phyloP scores from a whole-genome alignment of 371 early-diverging fungal genomes.

The Rhizomucor miehei region DNA sequence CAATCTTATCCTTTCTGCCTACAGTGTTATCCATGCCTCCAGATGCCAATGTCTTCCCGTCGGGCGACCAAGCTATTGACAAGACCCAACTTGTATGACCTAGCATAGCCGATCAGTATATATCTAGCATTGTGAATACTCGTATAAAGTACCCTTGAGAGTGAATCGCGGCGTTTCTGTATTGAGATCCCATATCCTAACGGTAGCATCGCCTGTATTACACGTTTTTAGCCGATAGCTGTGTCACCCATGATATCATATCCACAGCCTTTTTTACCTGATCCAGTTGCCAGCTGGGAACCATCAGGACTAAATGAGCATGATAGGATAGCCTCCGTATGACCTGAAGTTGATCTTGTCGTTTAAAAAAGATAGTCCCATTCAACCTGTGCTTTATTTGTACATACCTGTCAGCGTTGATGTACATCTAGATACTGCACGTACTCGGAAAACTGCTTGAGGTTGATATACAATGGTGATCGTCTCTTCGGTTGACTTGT shows the following conservation, averaged over 20 bases:
- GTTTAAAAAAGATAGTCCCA: background rate
- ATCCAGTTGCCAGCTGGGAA: conserved; percentile 85
- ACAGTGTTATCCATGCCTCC: conserved; percentile 96
- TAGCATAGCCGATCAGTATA: conserved; percentile 5
- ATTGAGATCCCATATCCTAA: conserved; percentile 95
- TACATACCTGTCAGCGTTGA: conserved; percentile 72
- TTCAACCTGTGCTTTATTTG: background rate
- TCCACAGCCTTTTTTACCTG: conserved; percentile 36
- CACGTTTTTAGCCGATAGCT: background rate
- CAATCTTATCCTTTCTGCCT: conserved; percentile 9
- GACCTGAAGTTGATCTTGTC: conserved; percentile 53
- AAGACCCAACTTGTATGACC: conserved; percentile 96
- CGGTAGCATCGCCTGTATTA: conserved; percentile 79
- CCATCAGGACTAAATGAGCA: conserved; percentile 95
- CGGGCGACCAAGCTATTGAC: conserved; percentile 92
- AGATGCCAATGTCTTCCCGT: conserved; percentile 81
- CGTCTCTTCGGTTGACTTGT: conserved; percentile 80
- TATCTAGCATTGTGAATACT: conserved; percentile 1
- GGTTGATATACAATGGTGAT: conserved; percentile 89
- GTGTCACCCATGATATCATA: background rate
- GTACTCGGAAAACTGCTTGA: conserved; percentile 91
- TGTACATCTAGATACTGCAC: conserved; percentile 88
- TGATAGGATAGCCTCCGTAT: conserved; percentile 91
- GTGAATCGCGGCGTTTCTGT: conserved; percentile 87
- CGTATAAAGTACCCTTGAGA: conserved; percentile 34